Base-by-base conservation (phyloP, 2,329 filamentous ascomycete species). In the Aspergillus novofumigatus region DNA sequence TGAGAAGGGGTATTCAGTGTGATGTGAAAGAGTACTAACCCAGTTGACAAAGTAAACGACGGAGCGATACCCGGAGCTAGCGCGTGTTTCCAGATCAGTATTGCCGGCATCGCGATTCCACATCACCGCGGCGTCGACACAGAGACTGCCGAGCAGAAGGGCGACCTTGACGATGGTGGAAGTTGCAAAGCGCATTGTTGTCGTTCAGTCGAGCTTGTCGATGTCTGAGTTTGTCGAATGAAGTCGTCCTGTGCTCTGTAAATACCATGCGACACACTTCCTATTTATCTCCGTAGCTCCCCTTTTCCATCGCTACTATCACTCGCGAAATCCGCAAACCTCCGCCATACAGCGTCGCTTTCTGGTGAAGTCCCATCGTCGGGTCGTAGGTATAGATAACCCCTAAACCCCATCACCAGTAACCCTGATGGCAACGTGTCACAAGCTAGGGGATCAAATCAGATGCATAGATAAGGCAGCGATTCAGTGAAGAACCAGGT, bases 41-140 rank as follows among this genome's bases (percentile, higher is more conserved):
- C 76, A 79, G 61, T 79, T 78, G 29, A 77, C 77, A 61, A 74
- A 80, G 63, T 79, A 80, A 28, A 72, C 74, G 35, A 79, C 73
- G 4, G 75, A 47, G 17, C 21, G 11, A 26, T 47, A 47, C 6
- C 44, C 44, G n/a, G 44, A 21, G 11, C 11, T 23, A 14, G 44
- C 44, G 9, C 21, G 44, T 10, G 23, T 23, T 23, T 47, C 21
- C 1, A 47, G 21, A 14, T 23, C 44, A 7, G 44, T 25, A 7
- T 7, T 47, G 4, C 20, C 4, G 3, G 44, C 10, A 21, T 47
- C 44, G 23, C 44, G 44, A 14, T 47, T 47, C 44, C 44, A 47
- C 21, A 47, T 23, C 4, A 23, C 44, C 17, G 44, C 44, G 26
- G 44, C 44, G 10, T 47, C 21, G 10, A 47, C 44, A 47, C 9